Evolutionary conservation across 179 eudicot genomes (phyloP), one percentile per base, ranked within the genome.

Genomic region (Drosera spatulata): DNA sequence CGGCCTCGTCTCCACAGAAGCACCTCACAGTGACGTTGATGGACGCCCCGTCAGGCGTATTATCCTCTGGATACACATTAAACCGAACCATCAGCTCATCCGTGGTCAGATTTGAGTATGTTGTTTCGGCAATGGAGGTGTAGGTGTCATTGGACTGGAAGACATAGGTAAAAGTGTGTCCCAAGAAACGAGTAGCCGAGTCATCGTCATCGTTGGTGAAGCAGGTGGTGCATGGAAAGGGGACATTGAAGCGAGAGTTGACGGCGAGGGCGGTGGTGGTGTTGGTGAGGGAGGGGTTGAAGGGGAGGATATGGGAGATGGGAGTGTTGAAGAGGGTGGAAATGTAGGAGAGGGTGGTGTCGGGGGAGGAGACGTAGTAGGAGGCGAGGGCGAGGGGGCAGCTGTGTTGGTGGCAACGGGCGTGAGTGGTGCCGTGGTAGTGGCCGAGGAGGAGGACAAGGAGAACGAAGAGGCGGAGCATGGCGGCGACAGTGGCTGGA

Each of bases 11-110:
- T 58, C 94, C 94, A 70, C 88, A 85, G 58, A 81, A 83, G 45
- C 94, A 85, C 53, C 77, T 85, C 55, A 84, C 79, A 3, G 79
- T 76, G n/a, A 86, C 87, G 61, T 78, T 79, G 38, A 86, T 69
- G 37, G 56, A 46, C 1, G 58, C 82, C 55, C 41, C 59, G 67
- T 59, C 59, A 0, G 87, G 79, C 22, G 82, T 39, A 1, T 8
- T 61, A 13, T 47, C 57, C 5, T 77, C 65, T 7, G 57, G 39
- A 47, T 70, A 78, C 38, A 12, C 14, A 61, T 82, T 84, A 60
- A 59, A 71, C 63, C 64, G 41, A 53, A 60, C 68, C 43, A 86
- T 2, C 85, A 70, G 75, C 40, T 59, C 63, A 10, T 39, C 61
- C 1, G 83, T 72, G 2, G 96, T 85, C 47, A 87, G 85, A 66